Base-by-base conservation (phyloP, 1,139 yeast genomes). In the Yarrowia galli region DNA sequence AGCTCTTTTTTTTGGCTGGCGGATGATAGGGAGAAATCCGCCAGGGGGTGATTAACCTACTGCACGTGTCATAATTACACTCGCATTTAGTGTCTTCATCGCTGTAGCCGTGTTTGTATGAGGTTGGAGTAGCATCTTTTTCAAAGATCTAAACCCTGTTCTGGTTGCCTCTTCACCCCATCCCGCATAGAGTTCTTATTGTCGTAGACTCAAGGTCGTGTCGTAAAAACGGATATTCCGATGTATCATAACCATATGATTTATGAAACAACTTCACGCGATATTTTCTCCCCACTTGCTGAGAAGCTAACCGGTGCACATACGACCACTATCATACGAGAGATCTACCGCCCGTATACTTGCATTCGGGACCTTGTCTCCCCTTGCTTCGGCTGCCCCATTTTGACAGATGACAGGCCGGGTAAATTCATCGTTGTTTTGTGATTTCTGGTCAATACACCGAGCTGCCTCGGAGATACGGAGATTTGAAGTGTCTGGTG, bases 341-440 rank as follows among this genome's bases (percentile, higher is more conserved):
- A 9, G 40, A 36, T 36, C 40, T 36, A 15, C 40, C 16, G n/a
- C n/a, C 15, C 38, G 40, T 36, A 42, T 1, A 18, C 42, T 15
- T n/a, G 43, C 43, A n/a, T 42, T 5, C 46, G 23, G 8, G 36
- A 8, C 15, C 32, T 23, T 12, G 12, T 32, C 8, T 45, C 49
- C 54, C 54, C 25, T 49, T 12, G 23, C 56, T 28, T 3, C 20
- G n/a, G 23, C 23, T 18, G 36, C 13, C n/a, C 40, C 10, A 3
- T 49, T 49, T 32, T 49, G 56, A 49, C 56, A 49, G 40, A 2
- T 49, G 56, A 49, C 56, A 49, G 56, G 56, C 56, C 38, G 56
- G 56, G 56, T 49, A 49, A 49, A 18, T 15, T 2, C 3, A n/a
- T 10, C 12, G n/a, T n/a, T 13, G 9, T 32, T 18, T 28, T 23